A percentile compares a stretch with the other conserved stretches of the same genome.
phyloP scores from a whole-genome alignment of 805 yeast genomes.

The Spathaspora passalidarum region DNA sequence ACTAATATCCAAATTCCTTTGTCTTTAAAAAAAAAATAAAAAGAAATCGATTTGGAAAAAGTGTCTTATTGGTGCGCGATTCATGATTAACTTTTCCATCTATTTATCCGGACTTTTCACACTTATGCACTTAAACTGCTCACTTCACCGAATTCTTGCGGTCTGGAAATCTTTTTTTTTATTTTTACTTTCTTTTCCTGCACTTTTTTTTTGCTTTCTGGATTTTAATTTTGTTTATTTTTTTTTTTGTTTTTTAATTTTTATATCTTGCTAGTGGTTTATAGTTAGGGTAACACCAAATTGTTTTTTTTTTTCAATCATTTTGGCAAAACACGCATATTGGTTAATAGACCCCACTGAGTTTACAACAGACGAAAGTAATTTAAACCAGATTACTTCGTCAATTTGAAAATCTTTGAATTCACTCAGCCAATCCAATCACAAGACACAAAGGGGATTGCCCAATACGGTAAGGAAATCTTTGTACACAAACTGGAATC shows the following conservation, averaged over 20 bases:
- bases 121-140: not conserved
- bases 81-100: not conserved
- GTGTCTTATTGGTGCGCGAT: not conserved
- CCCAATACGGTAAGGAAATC: not conserved
- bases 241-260: not conserved
- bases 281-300: not conserved
- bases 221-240: not conserved
- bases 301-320: not conserved
- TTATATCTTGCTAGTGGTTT: not conserved
- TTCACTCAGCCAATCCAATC: not conserved
- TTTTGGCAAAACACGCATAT: not conserved
- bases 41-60: not conserved
- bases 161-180: not conserved
- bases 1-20: not conserved
- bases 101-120: not conserved
- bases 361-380: not conserved
- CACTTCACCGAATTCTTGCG: not conserved
- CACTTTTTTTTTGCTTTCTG: not conserved
- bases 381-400: not conserved
- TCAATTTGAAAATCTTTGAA: not conserved
- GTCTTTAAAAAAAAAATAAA: constrained; percentile 2
- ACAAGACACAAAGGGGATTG: not conserved
- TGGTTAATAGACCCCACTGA: not conserved
- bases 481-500: not conserved
- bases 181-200: not conserved